Base-by-base conservation (phyloP, 1,284 basidiomycete genomes). In the Moniliophthora roreri region DNA sequence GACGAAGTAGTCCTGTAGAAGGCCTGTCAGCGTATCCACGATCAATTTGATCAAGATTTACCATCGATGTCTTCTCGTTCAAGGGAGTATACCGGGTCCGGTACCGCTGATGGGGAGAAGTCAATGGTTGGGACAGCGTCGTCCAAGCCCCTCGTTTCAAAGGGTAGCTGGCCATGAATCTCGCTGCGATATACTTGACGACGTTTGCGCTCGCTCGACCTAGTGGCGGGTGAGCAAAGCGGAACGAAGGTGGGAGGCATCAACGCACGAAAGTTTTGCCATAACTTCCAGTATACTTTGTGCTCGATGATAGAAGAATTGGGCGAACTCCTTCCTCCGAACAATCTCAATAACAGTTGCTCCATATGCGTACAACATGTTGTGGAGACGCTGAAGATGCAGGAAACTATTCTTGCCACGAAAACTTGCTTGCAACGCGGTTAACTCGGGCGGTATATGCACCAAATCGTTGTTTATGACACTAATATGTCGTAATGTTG, bases 331-430 rank as follows among this genome's bases (percentile, higher is more conserved):
- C 58, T 91, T 90, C 51, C 96, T 76, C 52, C 95, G 78, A 0
- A 96, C 90, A 35, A 96, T 85, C 70, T 99, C 96, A 10, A 96
- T 80, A 1, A 98, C 80, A 0, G 95, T 94, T 1, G 93, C 91
- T 0, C 93, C 91, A 68, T 99, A 99, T 0, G 93, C 93, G 64
- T 93, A 95, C 0, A 96, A 72, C 82, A 98, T 91, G 53, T 83
- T 87, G 64, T 97, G 93, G 36, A 98, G 74, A 11, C 95, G 80
- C 51, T 89, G 84, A 11, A 98, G 88, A 66, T 98, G 94, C 18
- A 89, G 81, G 69, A 98, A 98, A 48, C 89, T 91, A 42, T 87
- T 92, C 69, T 89, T 90, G 4, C 76, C 73, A 28, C 87, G 77
- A 58, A 93, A 81, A 61, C 83, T 85, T 1, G 76, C 67, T 63